Percentiles rank a stretch among this genome's conserved stretches.
Evolutionary conservation across 345 rosid species (phyloP).

Genomic region (Zanthoxylum bungeanum): DNA sequence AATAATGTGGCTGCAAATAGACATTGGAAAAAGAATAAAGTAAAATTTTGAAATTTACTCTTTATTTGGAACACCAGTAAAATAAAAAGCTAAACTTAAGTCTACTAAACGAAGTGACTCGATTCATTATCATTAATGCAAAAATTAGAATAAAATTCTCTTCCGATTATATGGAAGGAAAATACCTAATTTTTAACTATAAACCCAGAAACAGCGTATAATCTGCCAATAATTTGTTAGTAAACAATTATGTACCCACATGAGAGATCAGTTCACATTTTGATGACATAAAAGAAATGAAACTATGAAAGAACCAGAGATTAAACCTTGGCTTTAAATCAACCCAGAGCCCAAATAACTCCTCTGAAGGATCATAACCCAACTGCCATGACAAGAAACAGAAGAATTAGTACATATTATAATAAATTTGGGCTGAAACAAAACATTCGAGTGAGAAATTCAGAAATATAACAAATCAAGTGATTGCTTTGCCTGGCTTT

Average conservation of each 20-base stretch:
- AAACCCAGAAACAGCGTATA: background rate
- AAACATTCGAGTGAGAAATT: background rate
- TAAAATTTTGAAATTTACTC: background rate
- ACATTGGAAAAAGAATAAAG: background rate
- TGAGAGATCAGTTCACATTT: background rate
- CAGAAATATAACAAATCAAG: conserved; percentile 1
- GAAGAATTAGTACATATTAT: background rate
- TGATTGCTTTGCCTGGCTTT: conserved; percentile 33
- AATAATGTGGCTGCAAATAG: background rate
- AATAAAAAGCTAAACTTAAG: too few relatives aligned
- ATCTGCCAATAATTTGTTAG: background rate
- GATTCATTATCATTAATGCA: background rate
- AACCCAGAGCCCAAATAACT: conserved; percentile 58
- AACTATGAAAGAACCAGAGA: background rate
- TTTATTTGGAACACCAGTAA: background rate
- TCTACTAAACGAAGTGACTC: too few relatives aligned
- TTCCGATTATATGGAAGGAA: too few relatives aligned
- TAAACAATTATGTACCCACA: background rate
- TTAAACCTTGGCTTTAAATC: conserved; percentile 58
- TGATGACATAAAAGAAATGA: background rate
- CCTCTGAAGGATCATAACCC: conserved; percentile 87
- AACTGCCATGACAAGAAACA: conserved; percentile 31
- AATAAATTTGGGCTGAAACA: background rate
- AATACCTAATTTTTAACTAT: background rate
- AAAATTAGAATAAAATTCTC: background rate